Evolutionary conservation across 495 filamentous ascomycete genomes (phyloP).

Genomic region (Hypomontagnella monticulosa): DNA sequence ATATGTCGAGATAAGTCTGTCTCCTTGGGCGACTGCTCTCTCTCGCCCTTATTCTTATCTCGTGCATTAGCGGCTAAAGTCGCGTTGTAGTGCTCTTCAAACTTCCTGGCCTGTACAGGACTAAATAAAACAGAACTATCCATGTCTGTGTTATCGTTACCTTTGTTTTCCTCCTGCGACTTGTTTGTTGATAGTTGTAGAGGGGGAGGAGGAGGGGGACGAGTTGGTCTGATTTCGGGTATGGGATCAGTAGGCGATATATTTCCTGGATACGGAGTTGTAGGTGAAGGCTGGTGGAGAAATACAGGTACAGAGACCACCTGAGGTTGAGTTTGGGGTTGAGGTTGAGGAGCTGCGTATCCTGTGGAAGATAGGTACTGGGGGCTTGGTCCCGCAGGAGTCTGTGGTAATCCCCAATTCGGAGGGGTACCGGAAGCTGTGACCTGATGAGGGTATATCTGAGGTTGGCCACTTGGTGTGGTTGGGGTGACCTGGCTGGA

Average conservation of each 20-base stretch:
- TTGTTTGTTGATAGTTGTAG: neutral
- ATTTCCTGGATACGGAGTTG: neutral
- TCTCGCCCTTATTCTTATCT: neutral
- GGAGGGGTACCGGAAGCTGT: neutral
- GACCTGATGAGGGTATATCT: neutral
- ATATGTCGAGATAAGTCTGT: slow-evolving; percentile 26
- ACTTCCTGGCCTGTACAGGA: slow-evolving; percentile 22
- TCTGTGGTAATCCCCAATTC: neutral
- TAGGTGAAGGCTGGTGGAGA: slow-evolving; percentile 1
- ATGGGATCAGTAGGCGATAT: neutral
- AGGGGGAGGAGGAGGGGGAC: neutral
- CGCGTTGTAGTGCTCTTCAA: slow-evolving; percentile 28
- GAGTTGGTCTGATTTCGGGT: neutral
- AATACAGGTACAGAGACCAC: neutral
- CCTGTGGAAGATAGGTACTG: neutral
- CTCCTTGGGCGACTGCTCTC: neutral
- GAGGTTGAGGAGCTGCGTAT: neutral
- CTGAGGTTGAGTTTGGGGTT: slow-evolving; percentile 4
- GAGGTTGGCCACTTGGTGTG: neutral
- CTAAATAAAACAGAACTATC: slow-evolving; percentile 6
- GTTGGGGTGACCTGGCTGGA: neutral
- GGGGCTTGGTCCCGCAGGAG: neutral
- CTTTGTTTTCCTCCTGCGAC: neutral
- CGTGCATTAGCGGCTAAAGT: neutral
- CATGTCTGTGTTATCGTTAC: neutral